Conservation (phyloP, 208 protist genomes). For the Leishmania mexicana region DNA sequence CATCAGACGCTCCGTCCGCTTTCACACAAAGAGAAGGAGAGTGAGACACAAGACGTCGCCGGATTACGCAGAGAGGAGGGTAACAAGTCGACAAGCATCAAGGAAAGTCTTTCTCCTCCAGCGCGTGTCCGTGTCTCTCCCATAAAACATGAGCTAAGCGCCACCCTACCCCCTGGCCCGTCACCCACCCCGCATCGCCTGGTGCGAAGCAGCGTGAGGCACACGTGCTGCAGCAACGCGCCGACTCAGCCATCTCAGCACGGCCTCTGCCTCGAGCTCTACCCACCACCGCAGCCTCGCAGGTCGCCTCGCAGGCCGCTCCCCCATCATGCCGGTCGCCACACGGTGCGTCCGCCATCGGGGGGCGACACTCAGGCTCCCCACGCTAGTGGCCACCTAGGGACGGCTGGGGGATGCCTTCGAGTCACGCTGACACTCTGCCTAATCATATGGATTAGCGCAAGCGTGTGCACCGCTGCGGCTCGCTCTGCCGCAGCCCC, state of each 20-base stretch:
- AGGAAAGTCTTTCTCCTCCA: too few species aligned
- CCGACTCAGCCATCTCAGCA: background rate
- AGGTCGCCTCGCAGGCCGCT: background rate
- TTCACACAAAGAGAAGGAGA: too few species aligned
- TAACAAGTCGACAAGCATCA: too few species aligned
- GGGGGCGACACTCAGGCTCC: background rate
- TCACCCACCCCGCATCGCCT: background rate
- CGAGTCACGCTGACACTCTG: background rate
- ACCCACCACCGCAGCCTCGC: background rate
- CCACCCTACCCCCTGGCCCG: background rate
- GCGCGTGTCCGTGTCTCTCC: background rate
- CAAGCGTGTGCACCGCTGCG: too few species aligned
- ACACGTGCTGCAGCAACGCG: background rate
- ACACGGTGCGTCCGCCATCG: background rate
- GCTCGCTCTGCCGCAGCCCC: background rate
- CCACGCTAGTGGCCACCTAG: background rate
- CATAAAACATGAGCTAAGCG: background rate
- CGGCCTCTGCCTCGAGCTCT: background rate
- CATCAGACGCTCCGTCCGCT: too few species aligned
- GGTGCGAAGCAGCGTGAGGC: background rate
- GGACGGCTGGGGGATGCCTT: too few species aligned
- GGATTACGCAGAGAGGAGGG: too few species aligned
- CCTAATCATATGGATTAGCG: background rate
- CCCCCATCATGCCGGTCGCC: background rate
- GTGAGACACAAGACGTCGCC: too few species aligned